Evolutionary conservation across 345 rosid species (phyloP).

Genomic region (Rhodamnia rubescens): DNA sequence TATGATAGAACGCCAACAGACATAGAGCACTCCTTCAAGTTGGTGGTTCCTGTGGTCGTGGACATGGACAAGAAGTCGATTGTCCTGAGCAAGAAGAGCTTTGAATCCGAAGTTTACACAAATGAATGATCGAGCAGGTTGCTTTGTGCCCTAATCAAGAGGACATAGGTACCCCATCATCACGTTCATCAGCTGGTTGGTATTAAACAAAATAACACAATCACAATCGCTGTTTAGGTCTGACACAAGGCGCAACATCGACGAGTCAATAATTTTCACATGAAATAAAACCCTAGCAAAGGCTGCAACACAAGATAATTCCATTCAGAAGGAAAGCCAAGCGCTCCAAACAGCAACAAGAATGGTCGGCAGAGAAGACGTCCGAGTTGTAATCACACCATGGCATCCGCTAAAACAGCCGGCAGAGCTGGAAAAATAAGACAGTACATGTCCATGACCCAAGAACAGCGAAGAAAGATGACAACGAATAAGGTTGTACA

Average conservation of each 20-base stretch:
- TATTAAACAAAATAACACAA: background rate
- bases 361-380: background rate
- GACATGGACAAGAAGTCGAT: background rate
- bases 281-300: background rate
- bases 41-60: background rate
- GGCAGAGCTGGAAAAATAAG: background rate
- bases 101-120: background rate
- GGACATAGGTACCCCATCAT: background rate
- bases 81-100: background rate
- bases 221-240: background rate
- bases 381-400: background rate
- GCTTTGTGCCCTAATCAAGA: background rate
- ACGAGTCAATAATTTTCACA: background rate
- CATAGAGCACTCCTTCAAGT: background rate
- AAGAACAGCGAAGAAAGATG: background rate
- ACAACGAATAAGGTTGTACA: background rate
- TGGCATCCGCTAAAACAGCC: background rate
- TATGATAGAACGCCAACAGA: background rate
- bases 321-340: background rate
- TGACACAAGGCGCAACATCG: background rate
- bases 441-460: background rate
- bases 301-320: background rate
- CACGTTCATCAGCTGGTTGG: background rate
- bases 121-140: background rate
- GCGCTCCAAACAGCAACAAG: background rate